A percentile compares a stretch with the other conserved stretches of the same genome.
Evolutionary conservation across 306 rosid species (phyloP).

Genomic region (Carpinus fangiana): DNA sequence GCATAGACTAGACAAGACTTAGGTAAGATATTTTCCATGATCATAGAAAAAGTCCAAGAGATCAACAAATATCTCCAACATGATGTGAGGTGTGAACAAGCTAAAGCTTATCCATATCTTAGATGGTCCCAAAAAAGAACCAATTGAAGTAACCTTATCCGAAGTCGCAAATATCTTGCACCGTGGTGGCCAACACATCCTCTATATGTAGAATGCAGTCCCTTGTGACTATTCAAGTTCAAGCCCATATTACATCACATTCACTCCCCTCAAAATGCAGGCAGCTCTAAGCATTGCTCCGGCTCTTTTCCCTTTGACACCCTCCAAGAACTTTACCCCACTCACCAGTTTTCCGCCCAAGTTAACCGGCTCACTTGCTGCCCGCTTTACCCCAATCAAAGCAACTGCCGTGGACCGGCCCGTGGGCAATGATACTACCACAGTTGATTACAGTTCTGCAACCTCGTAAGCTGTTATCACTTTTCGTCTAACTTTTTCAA

Average conservation of each 20-base stretch:
- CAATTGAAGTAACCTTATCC: conserved; percentile 39
- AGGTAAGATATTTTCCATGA: not conserved
- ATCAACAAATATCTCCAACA: conserved; percentile 29
- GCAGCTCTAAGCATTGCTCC: conserved; percentile 46
- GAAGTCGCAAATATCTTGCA: conserved; percentile 39
- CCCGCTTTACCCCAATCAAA: conserved; percentile 38
- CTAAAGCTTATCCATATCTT: conserved; percentile 3
- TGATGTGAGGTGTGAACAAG: conserved; percentile 15
- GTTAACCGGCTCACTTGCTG: conserved; percentile 22
- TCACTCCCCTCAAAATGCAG: conserved; percentile 46
- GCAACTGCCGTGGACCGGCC: not conserved
- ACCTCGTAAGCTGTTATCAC: conserved; percentile 47
- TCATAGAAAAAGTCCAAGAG: conserved; percentile 30
- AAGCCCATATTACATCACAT: conserved; percentile 17
- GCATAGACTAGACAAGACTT: conserved; percentile 9
- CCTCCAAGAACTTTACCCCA: conserved; percentile 34
- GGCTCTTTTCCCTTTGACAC: conserved; percentile 45
- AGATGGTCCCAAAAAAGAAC: conserved; percentile 12
- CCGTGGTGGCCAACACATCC: not conserved
- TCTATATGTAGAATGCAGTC: conserved; percentile 27
- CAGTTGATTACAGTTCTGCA: conserved; percentile 50
- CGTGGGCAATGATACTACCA: conserved; percentile 32
- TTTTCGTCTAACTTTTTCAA: not conserved
- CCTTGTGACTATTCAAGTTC: not conserved
- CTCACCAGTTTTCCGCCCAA: conserved; percentile 32